Evolutionary conservation across 1,284 basidiomycete genomes (phyloP).

Genomic region (Cryptococcus neoformans): DNA sequence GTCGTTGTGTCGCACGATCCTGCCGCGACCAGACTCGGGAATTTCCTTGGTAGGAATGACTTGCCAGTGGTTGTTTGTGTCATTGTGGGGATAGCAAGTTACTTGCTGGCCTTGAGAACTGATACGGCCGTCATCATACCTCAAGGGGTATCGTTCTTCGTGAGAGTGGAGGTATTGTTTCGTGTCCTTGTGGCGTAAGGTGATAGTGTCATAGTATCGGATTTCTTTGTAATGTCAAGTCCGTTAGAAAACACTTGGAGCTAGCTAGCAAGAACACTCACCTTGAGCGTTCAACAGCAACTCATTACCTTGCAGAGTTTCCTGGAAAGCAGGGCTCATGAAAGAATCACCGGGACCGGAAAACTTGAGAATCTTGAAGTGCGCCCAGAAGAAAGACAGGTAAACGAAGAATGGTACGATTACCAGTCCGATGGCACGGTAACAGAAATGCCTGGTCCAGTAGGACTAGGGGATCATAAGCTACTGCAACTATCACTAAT

Average conservation of each 20-base stretch:
- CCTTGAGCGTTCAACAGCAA: conserved; percentile 86
- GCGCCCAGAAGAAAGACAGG: conserved; percentile 93
- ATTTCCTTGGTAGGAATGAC: conserved; percentile 89
- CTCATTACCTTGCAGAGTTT: conserved; percentile 90
- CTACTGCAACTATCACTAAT: background rate
- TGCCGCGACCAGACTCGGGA: conserved; percentile 81
- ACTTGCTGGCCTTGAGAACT: conserved; percentile 98
- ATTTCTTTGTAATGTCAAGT: conserved; percentile 62
- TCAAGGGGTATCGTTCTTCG: conserved; percentile 80
- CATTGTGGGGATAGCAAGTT: conserved; percentile 76
- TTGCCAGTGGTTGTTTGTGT: conserved; percentile 92
- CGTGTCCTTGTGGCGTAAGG: conserved; percentile 86
- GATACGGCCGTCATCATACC: conserved; percentile 95
- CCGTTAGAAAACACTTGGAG: background rate
- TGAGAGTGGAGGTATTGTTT: conserved; percentile 95
- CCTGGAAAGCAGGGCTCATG: conserved; percentile 98
- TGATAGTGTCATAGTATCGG: conserved; percentile 85
- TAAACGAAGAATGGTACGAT: conserved; percentile 84
- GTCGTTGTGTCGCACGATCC: conserved; percentile 85
- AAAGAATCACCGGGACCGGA: conserved; percentile 93
- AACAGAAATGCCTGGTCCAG: conserved; percentile 84
- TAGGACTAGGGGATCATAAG: conserved; percentile 60
- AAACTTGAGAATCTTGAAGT: conserved; percentile 85
- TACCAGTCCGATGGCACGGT: conserved; percentile 84
- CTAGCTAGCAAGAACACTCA: conserved; percentile 41